Evolutionary conservation across 148 eudicot species (phyloP), one percentile per base, ranked within the genome.

Genomic region (Rhododendron kiyosumense): DNA sequence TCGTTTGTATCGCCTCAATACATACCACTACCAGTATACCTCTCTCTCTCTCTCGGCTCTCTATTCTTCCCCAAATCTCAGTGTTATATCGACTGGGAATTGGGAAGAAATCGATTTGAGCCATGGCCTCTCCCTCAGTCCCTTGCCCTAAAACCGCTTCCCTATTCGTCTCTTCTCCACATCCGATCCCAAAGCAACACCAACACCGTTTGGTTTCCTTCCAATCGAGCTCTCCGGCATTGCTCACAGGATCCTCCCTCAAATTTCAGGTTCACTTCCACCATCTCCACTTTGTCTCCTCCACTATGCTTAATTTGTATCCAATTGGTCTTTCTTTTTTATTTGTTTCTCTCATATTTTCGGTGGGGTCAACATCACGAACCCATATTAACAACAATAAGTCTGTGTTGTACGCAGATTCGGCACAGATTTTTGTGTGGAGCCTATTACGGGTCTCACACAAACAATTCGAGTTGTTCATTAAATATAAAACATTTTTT

Each of bases 61-160:
- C 79, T 9, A 5, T 41, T 52, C 61, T 69, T 73, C 86, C 36
- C 57, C 49, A 51, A 85, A 61, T 87, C 54, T 38, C 22, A 10
- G 0, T 14, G 11, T 26, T 41, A 22, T 65, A 30, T 69, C 10
- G 13, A 80, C 12, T 79, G 17, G n/a, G 4, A 43, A 2, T 38
- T 13, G 74, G 20, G 49, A 83, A 54, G 61, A 54, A 54, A 78
- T 43, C 22, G 46, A 11, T 38, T 28, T 46, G 38, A 14, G 82
- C 85, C 6, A 90, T 90, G 92, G 89, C 92, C 13, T 88, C 92
- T 75, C 86, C 87, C 73, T 85, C 90, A 32, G 86, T 89, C 36
- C 88, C 89, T 4, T 88, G 90, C 88, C 89, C 92, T 20, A 90
- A 90, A 54, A 82, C 86, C 28, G 69, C 90, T 36, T 78, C 85